These are phyloP conservation scores for Clarkia xantiana DNA, from an alignment of 345 rosid genomes.

Conservation along the genomic window DNA sequence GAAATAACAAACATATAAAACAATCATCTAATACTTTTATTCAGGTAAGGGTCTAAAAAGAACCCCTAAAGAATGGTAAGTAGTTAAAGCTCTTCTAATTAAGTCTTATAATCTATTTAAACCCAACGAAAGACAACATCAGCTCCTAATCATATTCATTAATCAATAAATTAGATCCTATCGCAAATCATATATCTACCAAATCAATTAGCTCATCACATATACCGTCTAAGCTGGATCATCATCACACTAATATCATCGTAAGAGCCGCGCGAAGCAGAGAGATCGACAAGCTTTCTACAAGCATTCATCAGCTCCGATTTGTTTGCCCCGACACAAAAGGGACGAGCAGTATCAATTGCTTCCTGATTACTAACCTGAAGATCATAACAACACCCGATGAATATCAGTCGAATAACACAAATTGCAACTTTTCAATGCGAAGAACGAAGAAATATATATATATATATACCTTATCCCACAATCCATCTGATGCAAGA, in stretches of 20 bases:
- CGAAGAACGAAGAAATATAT: background rate
- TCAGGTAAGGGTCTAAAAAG: too few species aligned
- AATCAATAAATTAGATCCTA: too few species aligned
- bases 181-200: background rate
- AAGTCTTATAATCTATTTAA: too few species aligned
- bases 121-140: too few species aligned
- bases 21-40: too few species aligned
- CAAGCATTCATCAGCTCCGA: constrained; percentile 45
- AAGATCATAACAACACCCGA: background rate
- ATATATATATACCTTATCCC: constrained; percentile 77
- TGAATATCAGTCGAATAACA: background rate
- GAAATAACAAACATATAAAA: too few species aligned
- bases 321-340: constrained; percentile 23
- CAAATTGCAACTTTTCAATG: too few species aligned
- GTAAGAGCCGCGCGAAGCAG: constrained; percentile 45
- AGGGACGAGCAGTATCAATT: constrained; percentile 51
- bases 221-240: constrained; percentile 30
- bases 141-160: too few species aligned
- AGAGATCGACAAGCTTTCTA: constrained; percentile 61
- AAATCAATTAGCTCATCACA: constrained; percentile 5
- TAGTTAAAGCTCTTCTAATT: too few species aligned
- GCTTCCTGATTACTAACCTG: constrained; percentile 93
- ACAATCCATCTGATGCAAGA: constrained; percentile 91
- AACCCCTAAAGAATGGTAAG: too few species aligned
- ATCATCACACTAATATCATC: constrained; percentile 77